Evolutionary conservation across 106 monocot genomes (phyloP), one percentile per base, ranked within the genome.

Genomic region (Narthecium ossifragum): DNA sequence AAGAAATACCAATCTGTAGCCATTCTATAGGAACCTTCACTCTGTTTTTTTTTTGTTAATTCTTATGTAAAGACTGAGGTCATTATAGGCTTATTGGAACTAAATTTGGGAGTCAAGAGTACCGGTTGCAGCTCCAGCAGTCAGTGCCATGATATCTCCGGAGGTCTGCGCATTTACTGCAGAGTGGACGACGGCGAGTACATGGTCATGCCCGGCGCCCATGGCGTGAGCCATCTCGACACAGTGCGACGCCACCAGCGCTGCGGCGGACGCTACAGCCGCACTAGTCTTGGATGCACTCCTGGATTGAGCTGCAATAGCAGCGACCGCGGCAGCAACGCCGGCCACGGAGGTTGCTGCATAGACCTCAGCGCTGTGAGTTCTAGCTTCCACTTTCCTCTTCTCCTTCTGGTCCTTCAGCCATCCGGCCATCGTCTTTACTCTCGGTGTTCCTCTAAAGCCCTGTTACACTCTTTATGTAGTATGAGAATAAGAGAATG

Each of bases 331-430:
- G 1, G 83, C 78, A 0, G 83, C 83, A 6, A 83, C 78, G 4
- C 83, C 83, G 0, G 78, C 83, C 26, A 83, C 83, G 12, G 83
- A 73, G 1, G 78, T 78, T 1, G 83, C 78, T 0, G 83, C 83
- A 22, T 83, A 73, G 0, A 67, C 43, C 31, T 83, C 74, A 12
- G 83, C 83, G 25, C 70, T 78, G 15, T 62, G 55, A 0, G 83
- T 45, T 8, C 83, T 63, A 0, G 67, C 59, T 31, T 83, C 83
- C 0, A 46, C 57, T 22, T 70, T 51, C 40, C 68, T 66, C 57
- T 59, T 74, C 78, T 82, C 77, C 74, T 70, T 78, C 30, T 78
- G 74, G 34, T 78, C 78, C 55, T 63, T 78, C 51, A 78, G 67
- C 78, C 82, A 83, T 2, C 56, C 55, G 12, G 65, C 74, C 78